Evolutionary conservation across 495 filamentous ascomycete genomes (phyloP), one percentile per base, ranked within the genome.

Genomic region (Penicillium paxilli): DNA sequence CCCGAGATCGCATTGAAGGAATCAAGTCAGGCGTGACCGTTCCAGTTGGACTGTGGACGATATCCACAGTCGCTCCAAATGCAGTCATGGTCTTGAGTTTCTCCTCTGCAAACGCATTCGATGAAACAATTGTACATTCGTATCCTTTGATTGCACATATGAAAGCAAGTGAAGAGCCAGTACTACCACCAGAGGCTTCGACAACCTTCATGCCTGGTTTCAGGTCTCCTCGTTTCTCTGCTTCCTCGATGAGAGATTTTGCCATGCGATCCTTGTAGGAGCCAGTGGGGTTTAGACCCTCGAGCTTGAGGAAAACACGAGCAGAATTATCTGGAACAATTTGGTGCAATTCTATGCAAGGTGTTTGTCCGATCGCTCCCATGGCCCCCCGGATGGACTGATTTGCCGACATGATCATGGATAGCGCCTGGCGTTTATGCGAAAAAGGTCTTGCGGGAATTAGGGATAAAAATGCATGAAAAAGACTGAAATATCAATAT

Each of bases 231-330:
- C 45, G 37, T 33, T 30, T 19, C 24, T 61, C 58, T 11, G 58
- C 58, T 44, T 57, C 53, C 14, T 56, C 52, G 41, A 61, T 61
- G 6, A 57, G 47, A 10, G 58, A 51, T 17, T n/a, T 30, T 1
- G 59, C 59, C 59, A 62, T 62, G 1, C 54, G 51, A 21, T 62
- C 59, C 41, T 58, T 62, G 21, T 57, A 52, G 6, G 54, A 57
- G 4, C 59, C 59, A 1, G 59, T 62, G 10, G 59, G 59, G 40
- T 57, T 62, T 1, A 51, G 19, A 28, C 19, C 22, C 35, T 62
- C 59, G 10, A 62, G 40, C 19, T 61, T 61, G 2, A 61, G 10
- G 30, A 51, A 61, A 21, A 61, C 38, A 10, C 19, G 19, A n/a
- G 54, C 53, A 10, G 30, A 24, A 6, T 28, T 23, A 7, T 41